phyloP scores from a whole-genome alignment of 2,329 filamentous ascomycete species.

The Arthrobotrys conoides region DNA sequence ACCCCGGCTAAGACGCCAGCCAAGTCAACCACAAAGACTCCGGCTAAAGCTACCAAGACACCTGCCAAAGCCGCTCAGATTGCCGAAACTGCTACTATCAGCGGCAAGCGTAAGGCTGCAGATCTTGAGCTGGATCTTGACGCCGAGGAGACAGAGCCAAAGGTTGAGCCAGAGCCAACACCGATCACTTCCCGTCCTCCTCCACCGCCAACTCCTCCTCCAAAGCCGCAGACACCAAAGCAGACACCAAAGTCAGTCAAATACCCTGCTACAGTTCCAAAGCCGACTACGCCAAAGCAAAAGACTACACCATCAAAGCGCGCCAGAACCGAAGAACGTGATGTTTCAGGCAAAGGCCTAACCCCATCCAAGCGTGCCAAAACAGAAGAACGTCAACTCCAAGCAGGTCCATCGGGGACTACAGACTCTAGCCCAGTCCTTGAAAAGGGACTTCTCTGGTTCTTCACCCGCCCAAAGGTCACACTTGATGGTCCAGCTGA shows the following conservation, averaged over 20 bases:
- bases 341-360: conserved; percentile 43
- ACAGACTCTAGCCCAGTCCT: conserved; percentile 70
- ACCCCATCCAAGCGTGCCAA: conserved; percentile 55
- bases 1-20: conserved; percentile 19
- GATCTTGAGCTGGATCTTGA: conserved; percentile 35
- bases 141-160: conserved; percentile 18
- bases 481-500: conserved; percentile 77
- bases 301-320: conserved; percentile 32
- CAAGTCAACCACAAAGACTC: conserved; percentile 61
- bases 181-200: conserved; percentile 42
- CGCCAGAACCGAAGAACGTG: conserved; percentile 58
- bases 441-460: conserved; percentile 92
- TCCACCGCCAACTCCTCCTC: conserved; percentile 43
- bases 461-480: conserved; percentile 86
- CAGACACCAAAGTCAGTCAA: conserved; percentile 59
- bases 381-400: conserved; percentile 47
- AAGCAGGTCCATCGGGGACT: not conserved
- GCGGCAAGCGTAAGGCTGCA: conserved; percentile 48
- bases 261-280: conserved; percentile 64
- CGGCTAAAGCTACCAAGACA: conserved; percentile 32
- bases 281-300: conserved; percentile 46
- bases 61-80: conserved; percentile 6
- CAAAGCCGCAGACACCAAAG: conserved; percentile 45
- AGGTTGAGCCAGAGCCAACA: conserved; percentile 23
- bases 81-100: conserved; percentile 37